Percentiles rank a stretch among this genome's conserved stretches.
phyloP scores from a whole-genome alignment of 2,329 filamentous ascomycete genomes.

The Talaromyces marneffei region DNA sequence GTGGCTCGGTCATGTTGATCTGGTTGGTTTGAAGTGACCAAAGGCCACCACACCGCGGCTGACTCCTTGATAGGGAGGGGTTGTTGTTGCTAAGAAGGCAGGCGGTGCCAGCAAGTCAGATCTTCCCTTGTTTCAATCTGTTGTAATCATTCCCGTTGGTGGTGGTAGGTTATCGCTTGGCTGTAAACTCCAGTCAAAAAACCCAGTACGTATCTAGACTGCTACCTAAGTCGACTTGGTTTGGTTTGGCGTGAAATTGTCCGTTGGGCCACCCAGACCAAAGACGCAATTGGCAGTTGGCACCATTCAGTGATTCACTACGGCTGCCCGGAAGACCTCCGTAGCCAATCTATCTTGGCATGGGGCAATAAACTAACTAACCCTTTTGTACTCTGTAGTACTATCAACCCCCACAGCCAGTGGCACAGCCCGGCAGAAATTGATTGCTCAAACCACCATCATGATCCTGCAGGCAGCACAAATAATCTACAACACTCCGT shows the following conservation, averaged over 20 bases:
- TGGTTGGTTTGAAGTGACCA: conserved; percentile 5
- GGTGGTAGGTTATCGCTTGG: background rate
- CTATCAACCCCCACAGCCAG: no score
- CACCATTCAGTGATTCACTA: no score
- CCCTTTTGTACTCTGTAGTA: no score
- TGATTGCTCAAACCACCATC: no score
- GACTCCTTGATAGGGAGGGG: background rate
- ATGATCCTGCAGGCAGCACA: no score
- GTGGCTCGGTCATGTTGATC: conserved; percentile 47
- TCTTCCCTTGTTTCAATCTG: background rate
- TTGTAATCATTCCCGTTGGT: background rate
- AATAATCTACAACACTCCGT: no score
- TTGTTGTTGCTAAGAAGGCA: background rate
- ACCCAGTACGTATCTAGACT: background rate
- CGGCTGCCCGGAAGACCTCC: no score
- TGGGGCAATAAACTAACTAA: background rate
- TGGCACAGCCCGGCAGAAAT: no score
- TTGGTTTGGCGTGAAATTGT: conserved; percentile 8
- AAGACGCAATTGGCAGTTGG: background rate
- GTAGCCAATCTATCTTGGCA: no score
- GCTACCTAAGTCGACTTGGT: background rate
- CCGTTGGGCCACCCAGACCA: background rate
- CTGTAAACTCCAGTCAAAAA: background rate
- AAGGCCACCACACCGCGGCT: background rate
- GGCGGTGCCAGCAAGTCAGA: no score